Evolutionary conservation across 768 basidiomycete species (phyloP).

Genomic region (Suillus tomentosus): DNA sequence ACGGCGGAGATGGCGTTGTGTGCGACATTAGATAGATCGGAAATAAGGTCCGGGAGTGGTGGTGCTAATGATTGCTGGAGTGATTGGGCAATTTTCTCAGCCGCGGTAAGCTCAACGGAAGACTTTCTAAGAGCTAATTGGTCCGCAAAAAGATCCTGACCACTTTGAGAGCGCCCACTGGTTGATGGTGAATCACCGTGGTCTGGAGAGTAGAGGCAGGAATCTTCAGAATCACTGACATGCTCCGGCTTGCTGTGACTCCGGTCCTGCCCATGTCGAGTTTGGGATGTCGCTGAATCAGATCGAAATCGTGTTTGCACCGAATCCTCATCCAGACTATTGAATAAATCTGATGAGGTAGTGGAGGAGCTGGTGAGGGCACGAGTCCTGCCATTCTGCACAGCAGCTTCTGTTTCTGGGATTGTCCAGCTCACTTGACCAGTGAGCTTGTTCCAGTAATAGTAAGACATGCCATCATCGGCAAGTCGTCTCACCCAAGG

Average conservation of each 20-base stretch:
- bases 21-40: constrained; percentile 61
- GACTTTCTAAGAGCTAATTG: constrained; percentile 22
- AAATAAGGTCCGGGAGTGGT: constrained; percentile 56
- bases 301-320: constrained; percentile 33
- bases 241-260: constrained; percentile 40
- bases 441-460: constrained; percentile 72
- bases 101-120: constrained; percentile 55
- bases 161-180: constrained; percentile 35
- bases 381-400: constrained; percentile 35
- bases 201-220: constrained; percentile 48
- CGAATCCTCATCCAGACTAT: constrained; percentile 26
- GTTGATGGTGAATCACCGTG: constrained; percentile 32
- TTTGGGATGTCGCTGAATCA: constrained; percentile 36
- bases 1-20: constrained; percentile 64
- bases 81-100: constrained; percentile 66
- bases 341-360: constrained; percentile 31
- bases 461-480: constrained; percentile 82
- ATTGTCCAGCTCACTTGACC: constrained; percentile 70
- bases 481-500: constrained; percentile 83
- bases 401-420: constrained; percentile 45
- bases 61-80: constrained; percentile 63
- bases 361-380: constrained; percentile 37
- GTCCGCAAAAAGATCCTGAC: constrained; percentile 22
- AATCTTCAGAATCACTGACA: constrained; percentile 78
- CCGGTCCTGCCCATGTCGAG: constrained; percentile 28